These are phyloP conservation scores for Helianthus annuus DNA, from an alignment of 129 eudicot species.

Conservation along the genomic window HanXRQr2.0-SUNRISE NC_035441.2:171682019-171682518, in stretches of 20 bases:
- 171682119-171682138: neutral
- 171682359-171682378: constrained; percentile 77
- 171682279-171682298: constrained; percentile 25
- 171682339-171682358: constrained; percentile 90
- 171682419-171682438: constrained; percentile 94
- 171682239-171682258: constrained; percentile 36
- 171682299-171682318: constrained; percentile 32
- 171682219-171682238: constrained; percentile 29
- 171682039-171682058: neutral
- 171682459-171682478: constrained; percentile 87
- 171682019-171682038: neutral
- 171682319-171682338: constrained; percentile 73
- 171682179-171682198: constrained; percentile 27
- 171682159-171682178: constrained; percentile 30
- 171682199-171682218: constrained; percentile 28
- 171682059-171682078: neutral
- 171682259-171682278: constrained; percentile 32
- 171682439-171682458: constrained; percentile 76
- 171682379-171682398: constrained; percentile 78
- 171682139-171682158: constrained; percentile 25
- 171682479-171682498: constrained; percentile 95
- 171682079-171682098: constrained; percentile 19
- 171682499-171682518: constrained; percentile 68
- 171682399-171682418: constrained; percentile 82
- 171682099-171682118: neutral